Evolutionary conservation across 2,329 filamentous ascomycete genomes (phyloP).

Genomic region (Neophaeococcomyces aloes): DNA sequence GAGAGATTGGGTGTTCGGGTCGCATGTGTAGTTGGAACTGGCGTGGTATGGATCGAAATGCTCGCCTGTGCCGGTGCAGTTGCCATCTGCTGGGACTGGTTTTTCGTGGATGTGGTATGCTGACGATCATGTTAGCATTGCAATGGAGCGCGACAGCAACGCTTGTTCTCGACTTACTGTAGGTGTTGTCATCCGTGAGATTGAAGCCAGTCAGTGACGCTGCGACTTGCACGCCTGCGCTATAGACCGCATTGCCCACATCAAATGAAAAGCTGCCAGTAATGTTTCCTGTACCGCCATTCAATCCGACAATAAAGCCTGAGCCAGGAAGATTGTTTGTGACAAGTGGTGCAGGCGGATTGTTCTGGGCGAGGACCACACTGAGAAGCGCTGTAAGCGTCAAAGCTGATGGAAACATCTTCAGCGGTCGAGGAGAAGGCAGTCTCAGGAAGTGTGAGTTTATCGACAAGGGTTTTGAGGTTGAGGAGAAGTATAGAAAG

Average conservation of each 20-base stretch:
- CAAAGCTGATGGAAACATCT: not conserved
- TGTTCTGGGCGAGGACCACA: not conserved
- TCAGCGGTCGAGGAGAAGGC: not conserved
- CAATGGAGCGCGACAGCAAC: not conserved
- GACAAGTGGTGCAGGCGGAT: not conserved
- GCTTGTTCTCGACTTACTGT: not conserved
- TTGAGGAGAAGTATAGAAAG: too few relatives aligned
- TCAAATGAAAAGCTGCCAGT: constrained; percentile 1
- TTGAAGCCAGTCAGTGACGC: constrained; percentile 1
- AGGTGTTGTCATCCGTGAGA: not conserved
- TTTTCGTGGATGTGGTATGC: constrained; percentile 63
- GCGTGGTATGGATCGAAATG: constrained; percentile 62
- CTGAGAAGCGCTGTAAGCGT: not conserved
- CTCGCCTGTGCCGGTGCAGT: constrained; percentile 57
- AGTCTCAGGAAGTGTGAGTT: too few relatives aligned
- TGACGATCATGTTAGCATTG: constrained; percentile 24
- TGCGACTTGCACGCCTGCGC: constrained; percentile 2
- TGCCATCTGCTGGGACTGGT: constrained; percentile 54
- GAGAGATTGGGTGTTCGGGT: constrained; percentile 45
- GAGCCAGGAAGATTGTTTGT: not conserved
- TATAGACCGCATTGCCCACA: not conserved
- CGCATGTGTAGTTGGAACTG: constrained; percentile 52
- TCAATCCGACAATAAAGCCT: not conserved
- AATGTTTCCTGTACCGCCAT: not conserved
- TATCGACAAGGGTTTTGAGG: too few relatives aligned